Base-by-base conservation (phyloP, 768 basidiomycete genomes). In the Butyriboletus loyo region DNA sequence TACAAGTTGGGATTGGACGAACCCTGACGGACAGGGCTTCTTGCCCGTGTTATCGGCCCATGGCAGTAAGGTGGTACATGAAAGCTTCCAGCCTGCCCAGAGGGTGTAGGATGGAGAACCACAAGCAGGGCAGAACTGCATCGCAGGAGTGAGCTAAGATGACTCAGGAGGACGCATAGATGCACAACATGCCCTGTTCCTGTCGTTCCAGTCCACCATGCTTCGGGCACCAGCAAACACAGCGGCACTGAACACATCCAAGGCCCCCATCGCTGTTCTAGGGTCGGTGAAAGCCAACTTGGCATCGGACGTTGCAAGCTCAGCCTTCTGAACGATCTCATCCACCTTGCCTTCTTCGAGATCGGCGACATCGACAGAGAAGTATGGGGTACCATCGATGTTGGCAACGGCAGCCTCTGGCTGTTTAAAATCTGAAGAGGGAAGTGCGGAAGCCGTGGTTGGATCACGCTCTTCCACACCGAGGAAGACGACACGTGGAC, bases 51-150 rank as follows among this genome's bases (percentile, higher is more conserved):
- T 84, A 55, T 86, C 77, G 7, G 80, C 76, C 87, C 90, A 91
- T 7, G 90, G 89, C 19, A 92, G 68, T 25, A 90, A 67, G 0
- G 88, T 79, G 7, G 79, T 74, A 68, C 96, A 99, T 5, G 81
- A 78, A 2, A 94, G 72, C 71, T 99, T 99, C 95, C 94, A 99
- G 0, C 96, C 96, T 4, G 84, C 93, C 96, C 96, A 98, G 59
- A 91, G 75, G 0, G 92, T 89, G 62, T 91, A 89, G 0, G 85
- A 81, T 2, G 79, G 78, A 0, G 85, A 81, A 4, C 94, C 93
- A 66, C 96, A 98, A 0, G 82, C 85, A 0, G 95, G 80, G 65
- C 96, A 98, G 67, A 91, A 95, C 92, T 94, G 55, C 5, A n/a
- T 15, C 43, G 19, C 36, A 22, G 2, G 19, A 43, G 34, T 52